Evolutionary conservation across 2,329 filamentous ascomycete species (phyloP).

Genomic region (Sarocladiaceae sp.): DNA sequence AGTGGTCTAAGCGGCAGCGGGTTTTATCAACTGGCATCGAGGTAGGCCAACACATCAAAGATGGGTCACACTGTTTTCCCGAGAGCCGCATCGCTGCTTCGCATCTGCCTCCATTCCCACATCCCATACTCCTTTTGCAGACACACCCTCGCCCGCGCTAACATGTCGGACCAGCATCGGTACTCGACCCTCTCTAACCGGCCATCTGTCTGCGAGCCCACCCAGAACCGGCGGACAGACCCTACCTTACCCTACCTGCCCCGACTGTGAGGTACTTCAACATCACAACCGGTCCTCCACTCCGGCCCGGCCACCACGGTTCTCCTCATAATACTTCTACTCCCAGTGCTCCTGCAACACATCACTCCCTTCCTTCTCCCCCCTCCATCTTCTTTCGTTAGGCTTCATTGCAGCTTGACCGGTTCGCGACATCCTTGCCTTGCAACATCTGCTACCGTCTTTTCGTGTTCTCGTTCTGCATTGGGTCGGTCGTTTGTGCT

Average conservation of each 20-base stretch:
- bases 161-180: slow-evolving; percentile 55
- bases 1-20: slow-evolving; percentile 56
- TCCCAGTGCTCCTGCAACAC: slow-evolving; percentile 13
- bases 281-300: slow-evolving; percentile 22
- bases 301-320: slow-evolving; percentile 10
- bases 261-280: slow-evolving; percentile 28
- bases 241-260: not conserved
- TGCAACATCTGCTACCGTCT: not conserved
- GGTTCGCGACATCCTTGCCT: slow-evolving; percentile 10
- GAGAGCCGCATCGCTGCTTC: slow-evolving; percentile 63
- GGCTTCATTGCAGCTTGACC: slow-evolving; percentile 49
- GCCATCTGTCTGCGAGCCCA: slow-evolving; percentile 42
- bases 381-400: slow-evolving; percentile 31
- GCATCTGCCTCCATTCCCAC: slow-evolving; percentile 44
- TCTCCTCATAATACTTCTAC: slow-evolving; percentile 7
- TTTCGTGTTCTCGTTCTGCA: not conserved
- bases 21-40: slow-evolving; percentile 76
- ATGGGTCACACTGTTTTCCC: slow-evolving; percentile 61
- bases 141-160: slow-evolving; percentile 48
- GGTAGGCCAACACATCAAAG: slow-evolving; percentile 86
- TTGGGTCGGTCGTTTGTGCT: not conserved
- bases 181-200: slow-evolving; percentile 55
- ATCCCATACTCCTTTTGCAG: slow-evolving; percentile 31
- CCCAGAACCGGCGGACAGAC: not conserved
- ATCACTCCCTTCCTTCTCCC: slow-evolving; percentile 14